phyloP scores from a whole-genome alignment of 208 protist species.

The Wallacemonas sp. region DNA sequence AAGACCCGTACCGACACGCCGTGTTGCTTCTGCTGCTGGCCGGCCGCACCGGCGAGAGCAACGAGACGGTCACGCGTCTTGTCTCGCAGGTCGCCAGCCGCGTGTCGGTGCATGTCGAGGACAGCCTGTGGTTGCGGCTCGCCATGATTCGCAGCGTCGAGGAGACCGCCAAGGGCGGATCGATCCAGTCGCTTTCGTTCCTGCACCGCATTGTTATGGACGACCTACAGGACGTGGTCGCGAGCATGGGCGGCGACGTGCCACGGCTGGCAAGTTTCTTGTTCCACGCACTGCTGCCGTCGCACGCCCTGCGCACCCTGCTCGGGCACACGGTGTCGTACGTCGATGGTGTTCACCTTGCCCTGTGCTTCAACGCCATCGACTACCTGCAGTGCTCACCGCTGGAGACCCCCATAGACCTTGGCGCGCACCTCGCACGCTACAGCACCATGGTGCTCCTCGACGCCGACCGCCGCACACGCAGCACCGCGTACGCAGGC shows the following conservation, averaged over 20 bases:
- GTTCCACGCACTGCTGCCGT: constrained; percentile 67
- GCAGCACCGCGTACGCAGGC: constrained; percentile 28
- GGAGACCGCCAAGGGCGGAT: constrained; percentile 27
- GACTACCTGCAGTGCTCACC: constrained; percentile 42
- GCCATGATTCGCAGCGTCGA: constrained; percentile 37
- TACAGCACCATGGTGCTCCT: constrained; percentile 66
- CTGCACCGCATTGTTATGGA: constrained; percentile 64
- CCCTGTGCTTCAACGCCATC: constrained; percentile 63
- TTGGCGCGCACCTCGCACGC: constrained; percentile 43
- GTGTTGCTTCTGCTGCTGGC: constrained; percentile 75
- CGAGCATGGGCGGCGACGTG: constrained; percentile 45
- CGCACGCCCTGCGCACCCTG: constrained; percentile 63
- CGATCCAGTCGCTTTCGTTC: constrained; percentile 55
- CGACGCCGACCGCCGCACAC: constrained; percentile 31
- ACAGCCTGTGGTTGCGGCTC: constrained; percentile 62
- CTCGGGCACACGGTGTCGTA: constrained; percentile 55
- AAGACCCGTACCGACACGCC: constrained; percentile 60
- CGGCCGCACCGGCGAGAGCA: constrained; percentile 58
- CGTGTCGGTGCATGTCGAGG: constrained; percentile 63
- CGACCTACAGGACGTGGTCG: constrained; percentile 69
- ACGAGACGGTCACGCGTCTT: constrained; percentile 15
- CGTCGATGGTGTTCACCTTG: constrained; percentile 76
- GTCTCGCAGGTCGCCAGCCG: constrained; percentile 32
- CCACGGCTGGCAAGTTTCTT: constrained; percentile 68
- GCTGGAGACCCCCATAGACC: constrained; percentile 61